Evolutionary conservation across 192 early-diverging fungal species (phyloP).

Genomic region (Spinellus fusiger): DNA sequence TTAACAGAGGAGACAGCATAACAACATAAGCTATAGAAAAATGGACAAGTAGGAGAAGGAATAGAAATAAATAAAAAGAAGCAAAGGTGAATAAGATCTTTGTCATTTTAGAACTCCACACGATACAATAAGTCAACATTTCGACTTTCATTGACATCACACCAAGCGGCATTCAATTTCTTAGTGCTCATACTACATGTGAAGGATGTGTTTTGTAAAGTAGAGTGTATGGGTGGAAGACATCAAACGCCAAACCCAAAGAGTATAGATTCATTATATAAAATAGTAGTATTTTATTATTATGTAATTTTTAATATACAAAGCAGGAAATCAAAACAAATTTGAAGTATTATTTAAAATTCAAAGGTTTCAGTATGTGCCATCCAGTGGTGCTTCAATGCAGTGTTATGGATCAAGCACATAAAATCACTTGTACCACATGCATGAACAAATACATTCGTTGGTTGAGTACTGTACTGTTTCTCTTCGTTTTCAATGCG

Average conservation of each 20-base stretch:
- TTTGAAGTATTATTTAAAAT: conserved; percentile 14
- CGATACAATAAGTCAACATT: no score
- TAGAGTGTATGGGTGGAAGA: no score
- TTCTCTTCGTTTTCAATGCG: conserved; percentile 7
- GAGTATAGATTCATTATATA: no score
- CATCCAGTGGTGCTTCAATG: conserved; percentile 18
- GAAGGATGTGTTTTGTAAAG: no score
- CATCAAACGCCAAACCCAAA: no score
- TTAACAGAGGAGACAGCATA: background rate
- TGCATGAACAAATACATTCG: conserved; percentile 26
- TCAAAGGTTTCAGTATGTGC: conserved; percentile 38
- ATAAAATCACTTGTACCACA: conserved; percentile 35
- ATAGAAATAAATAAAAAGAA: background rate
- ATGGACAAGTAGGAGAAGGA: background rate
- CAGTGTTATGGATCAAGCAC: conserved; percentile 22
- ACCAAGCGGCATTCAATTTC: no score
- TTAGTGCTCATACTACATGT: no score
- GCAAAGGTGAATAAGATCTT: no score
- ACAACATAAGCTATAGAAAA: background rate
- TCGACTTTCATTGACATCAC: no score
- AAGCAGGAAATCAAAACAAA: background rate
- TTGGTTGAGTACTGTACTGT: conserved; percentile 4
- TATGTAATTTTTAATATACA: background rate
- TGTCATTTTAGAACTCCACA: no score
- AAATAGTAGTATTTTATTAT: background rate